Evolutionary conservation across 73 alveolate species (phyloP).

Genomic region (Strombidium stylifer): DNA sequence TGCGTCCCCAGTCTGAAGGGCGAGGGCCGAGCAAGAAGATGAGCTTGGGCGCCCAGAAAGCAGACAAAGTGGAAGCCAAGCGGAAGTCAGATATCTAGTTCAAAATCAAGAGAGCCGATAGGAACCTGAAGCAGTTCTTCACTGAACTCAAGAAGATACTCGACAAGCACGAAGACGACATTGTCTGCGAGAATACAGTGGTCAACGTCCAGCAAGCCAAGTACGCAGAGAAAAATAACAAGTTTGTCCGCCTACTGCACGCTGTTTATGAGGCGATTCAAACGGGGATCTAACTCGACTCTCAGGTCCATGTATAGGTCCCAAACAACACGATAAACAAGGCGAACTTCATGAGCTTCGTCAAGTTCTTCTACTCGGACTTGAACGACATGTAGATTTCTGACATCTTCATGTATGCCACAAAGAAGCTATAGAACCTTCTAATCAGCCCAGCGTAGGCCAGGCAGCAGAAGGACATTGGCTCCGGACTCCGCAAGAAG

Average conservation of each 20-base stretch:
- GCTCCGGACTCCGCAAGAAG: not conserved
- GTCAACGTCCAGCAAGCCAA: not conserved
- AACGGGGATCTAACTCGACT: too few species aligned
- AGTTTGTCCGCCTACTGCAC: conserved; percentile 14
- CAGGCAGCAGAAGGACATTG: not conserved
- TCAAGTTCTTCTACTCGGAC: conserved; percentile 22
- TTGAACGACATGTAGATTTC: conserved; percentile 32
- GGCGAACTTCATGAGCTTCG: conserved; percentile 15
- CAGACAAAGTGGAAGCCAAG: not conserved
- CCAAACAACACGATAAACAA: conserved; percentile 1
- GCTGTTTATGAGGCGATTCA: too few species aligned
- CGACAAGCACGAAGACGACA: conserved; percentile 30
- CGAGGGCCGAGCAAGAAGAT: not conserved
- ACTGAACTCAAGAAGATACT: conserved; percentile 22
- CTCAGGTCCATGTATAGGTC: not conserved
- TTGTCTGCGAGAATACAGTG: not conserved
- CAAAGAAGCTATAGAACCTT: conserved; percentile 5
- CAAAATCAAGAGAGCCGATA: conserved; percentile 22
- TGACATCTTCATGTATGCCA: conserved; percentile 17
- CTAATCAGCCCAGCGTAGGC: not conserved
- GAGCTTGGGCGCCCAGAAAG: not conserved
- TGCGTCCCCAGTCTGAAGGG: not conserved
- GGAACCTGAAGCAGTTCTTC: conserved; percentile 6
- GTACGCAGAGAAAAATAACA: conserved; percentile 11
- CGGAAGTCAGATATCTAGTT: conserved; percentile 6